Percentiles rank a stretch among this genome's conserved stretches.
Conservation (phyloP, 1,284 basidiomycete species). For the Stereum hirsutum region DNA sequence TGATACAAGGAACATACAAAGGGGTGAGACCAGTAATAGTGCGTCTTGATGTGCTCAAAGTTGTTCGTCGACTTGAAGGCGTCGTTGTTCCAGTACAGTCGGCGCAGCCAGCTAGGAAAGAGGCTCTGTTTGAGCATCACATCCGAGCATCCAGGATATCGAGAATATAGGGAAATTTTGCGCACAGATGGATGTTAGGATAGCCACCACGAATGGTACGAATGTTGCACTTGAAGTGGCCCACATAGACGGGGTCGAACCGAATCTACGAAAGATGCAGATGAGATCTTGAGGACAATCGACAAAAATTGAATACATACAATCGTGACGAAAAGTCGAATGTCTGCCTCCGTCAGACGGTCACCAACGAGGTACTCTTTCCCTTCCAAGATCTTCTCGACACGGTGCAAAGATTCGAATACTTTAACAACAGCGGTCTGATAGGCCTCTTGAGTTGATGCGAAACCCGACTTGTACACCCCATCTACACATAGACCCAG, state of each 20-base stretch:
- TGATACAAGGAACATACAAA: slow-evolving; percentile 25
- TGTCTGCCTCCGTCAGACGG: slow-evolving; percentile 84
- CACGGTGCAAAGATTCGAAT: slow-evolving; percentile 72
- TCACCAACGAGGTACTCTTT: slow-evolving; percentile 81
- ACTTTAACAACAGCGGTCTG: slow-evolving; percentile 63
- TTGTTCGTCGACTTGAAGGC: slow-evolving; percentile 88
- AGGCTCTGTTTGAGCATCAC: not conserved
- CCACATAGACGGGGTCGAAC: slow-evolving; percentile 83
- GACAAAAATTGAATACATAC: slow-evolving; percentile 33
- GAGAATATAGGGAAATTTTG: not conserved
- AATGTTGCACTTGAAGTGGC: slow-evolving; percentile 93
- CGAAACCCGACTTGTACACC: slow-evolving; percentile 89
- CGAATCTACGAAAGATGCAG: slow-evolving; percentile 27
- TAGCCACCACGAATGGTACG: slow-evolving; percentile 73
- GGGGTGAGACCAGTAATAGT: slow-evolving; percentile 74
- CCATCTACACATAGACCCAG: slow-evolving; percentile 44
- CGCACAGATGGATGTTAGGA: slow-evolving; percentile 67
- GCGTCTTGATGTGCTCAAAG: slow-evolving; percentile 83
- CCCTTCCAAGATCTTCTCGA: slow-evolving; percentile 71
- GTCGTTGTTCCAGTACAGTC: slow-evolving; percentile 85
- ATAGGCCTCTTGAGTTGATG: slow-evolving; percentile 77
- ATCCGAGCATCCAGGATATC: not conserved
- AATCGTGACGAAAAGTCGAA: slow-evolving; percentile 87
- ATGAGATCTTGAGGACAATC: not conserved
- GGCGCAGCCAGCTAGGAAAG: slow-evolving; percentile 64